A percentile compares a stretch with the other conserved stretches of the same genome.
Conservation (phyloP, 257 asterid genomes). For the Przewalskia tangutica region DNA sequence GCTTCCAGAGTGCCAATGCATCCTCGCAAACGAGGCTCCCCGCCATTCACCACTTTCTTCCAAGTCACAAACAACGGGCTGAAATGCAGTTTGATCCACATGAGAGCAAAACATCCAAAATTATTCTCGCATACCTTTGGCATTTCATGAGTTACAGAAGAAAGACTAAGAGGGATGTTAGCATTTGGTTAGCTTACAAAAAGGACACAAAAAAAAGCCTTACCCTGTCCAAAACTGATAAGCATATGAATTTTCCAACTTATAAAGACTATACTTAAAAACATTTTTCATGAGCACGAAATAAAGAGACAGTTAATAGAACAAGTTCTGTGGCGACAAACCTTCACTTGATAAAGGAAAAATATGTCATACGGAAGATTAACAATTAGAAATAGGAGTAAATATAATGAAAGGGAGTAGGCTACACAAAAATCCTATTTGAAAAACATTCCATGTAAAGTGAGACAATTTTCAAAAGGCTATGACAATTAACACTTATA, state of each 20-base stretch:
- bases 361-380: not conserved
- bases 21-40: constrained; percentile 92
- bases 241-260: not conserved
- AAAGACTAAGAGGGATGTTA: not conserved
- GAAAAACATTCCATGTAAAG: not conserved
- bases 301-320: not conserved
- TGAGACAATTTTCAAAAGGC: not conserved
- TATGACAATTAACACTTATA: not conserved
- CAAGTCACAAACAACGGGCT: constrained; percentile 96
- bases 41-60: constrained; percentile 85
- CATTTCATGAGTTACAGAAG: not conserved
- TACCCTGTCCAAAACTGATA: not conserved
- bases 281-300: not conserved
- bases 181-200: not conserved
- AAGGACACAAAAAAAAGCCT: not conserved
- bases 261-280: not conserved
- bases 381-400: not conserved
- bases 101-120: constrained; percentile 8
- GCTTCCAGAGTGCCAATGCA: constrained; percentile 98
- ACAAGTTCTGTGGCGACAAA: not conserved
- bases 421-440: not conserved
- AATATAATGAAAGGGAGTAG: not conserved
- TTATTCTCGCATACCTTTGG: not conserved
- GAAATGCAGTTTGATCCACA: constrained; percentile 20
- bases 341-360: not conserved